phyloP scores from a whole-genome alignment of 345 rosid species.

The Gossypioides kirkii region DNA sequence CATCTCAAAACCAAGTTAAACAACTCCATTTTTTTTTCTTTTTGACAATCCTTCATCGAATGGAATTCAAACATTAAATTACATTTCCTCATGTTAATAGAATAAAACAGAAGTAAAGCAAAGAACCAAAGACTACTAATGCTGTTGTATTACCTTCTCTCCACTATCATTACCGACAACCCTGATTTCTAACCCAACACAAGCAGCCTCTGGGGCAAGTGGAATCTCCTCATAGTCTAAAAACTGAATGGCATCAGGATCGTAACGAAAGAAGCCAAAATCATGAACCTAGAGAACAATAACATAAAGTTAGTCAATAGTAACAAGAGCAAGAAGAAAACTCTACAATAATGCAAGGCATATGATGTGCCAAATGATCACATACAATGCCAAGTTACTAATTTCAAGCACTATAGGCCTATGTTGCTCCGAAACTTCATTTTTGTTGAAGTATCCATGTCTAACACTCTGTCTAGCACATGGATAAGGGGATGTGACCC shows the following conservation, averaged over 20 bases:
- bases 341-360: not conserved
- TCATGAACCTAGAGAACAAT: conserved; percentile 74
- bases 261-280: conserved; percentile 89
- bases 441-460: not conserved
- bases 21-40: not conserved
- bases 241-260: conserved; percentile 70
- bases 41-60: not conserved
- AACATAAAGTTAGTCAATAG: conserved; percentile 17
- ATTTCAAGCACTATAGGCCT: not conserved
- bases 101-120: not conserved
- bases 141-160: conserved; percentile 64
- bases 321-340: not conserved
- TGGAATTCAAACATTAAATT: not conserved
- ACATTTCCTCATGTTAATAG: not conserved
- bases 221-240: conserved; percentile 90
- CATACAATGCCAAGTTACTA: not conserved
- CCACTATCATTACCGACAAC: conserved; percentile 98
- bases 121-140: not conserved
- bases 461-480: not conserved
- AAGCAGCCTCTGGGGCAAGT: conserved; percentile 89
- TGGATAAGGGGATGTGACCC: not conserved
- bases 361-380: not conserved
- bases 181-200: conserved; percentile 90
- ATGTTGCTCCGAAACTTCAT: not conserved
- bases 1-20: not conserved